phyloP scores from a whole-genome alignment of 164 flowering plant genomes.

The Kingdonia uniflora region DNA sequence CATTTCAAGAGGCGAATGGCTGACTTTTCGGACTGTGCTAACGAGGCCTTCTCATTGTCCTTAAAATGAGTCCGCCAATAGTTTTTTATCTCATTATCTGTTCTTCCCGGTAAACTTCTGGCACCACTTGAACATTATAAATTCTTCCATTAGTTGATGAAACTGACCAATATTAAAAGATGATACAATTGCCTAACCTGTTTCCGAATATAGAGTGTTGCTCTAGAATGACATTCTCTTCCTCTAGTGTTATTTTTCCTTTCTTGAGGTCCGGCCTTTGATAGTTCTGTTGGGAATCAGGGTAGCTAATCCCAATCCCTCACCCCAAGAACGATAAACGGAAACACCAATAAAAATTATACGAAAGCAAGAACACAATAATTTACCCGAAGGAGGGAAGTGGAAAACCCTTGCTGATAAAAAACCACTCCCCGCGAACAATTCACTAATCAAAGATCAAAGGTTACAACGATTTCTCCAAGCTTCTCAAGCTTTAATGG shows the following conservation, averaged over 20 bases:
- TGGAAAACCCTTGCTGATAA: no score
- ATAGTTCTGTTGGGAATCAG: no score
- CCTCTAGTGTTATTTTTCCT: slow-evolving; percentile 80
- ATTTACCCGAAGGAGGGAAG: no score
- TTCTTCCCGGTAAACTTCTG: slow-evolving; percentile 62
- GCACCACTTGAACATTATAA: slow-evolving; percentile 45
- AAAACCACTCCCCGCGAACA: no score
- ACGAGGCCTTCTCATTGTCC: slow-evolving; percentile 32
- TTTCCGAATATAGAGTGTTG: slow-evolving; percentile 92
- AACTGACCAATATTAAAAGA: not conserved
- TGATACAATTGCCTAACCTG: slow-evolving; percentile 35
- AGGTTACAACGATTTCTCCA: no score
- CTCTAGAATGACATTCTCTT: slow-evolving; percentile 68
- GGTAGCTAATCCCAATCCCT: no score
- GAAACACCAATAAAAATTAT: no score
- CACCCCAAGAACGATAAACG: no score
- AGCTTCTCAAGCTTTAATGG: no score
- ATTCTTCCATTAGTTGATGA: no score
- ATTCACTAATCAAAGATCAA: no score
- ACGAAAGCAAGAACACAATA: no score
- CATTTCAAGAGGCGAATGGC: slow-evolving; percentile 29
- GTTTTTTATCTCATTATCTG: slow-evolving; percentile 77
- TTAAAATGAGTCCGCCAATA: slow-evolving; percentile 85
- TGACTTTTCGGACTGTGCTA: slow-evolving; percentile 29
- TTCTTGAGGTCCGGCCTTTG: slow-evolving; percentile 90